Evolutionary conservation across 192 early-diverging fungal species (phyloP).

Genomic region (Dissophora ornata): DNA sequence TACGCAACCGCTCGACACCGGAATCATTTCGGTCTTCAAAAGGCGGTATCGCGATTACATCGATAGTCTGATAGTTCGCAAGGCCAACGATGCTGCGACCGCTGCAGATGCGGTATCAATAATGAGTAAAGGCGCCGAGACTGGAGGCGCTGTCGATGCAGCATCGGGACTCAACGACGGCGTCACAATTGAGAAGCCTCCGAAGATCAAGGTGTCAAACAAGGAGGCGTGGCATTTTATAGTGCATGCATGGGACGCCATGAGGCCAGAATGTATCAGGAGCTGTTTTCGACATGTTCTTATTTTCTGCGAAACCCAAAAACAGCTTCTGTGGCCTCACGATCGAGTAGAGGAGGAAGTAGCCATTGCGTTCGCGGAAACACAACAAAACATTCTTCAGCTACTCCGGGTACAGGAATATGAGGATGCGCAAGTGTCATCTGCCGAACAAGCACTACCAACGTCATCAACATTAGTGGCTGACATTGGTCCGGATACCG

Average conservation of each 20-base stretch:
- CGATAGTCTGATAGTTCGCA: neutral
- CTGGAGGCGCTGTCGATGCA: neutral
- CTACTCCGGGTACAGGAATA: neutral
- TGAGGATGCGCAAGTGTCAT: neutral
- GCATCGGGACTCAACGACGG: too few relatives aligned
- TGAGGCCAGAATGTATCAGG: conserved; percentile 1
- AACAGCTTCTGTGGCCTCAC: neutral
- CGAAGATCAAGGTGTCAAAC: neutral
- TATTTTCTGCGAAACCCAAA: conserved; percentile 1
- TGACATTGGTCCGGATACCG: neutral
- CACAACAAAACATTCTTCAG: neutral
- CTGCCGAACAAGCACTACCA: neutral
- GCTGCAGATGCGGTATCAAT: neutral
- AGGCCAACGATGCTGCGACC: neutral
- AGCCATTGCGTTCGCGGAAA: neutral
- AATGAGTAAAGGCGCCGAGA: neutral
- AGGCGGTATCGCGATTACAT: neutral
- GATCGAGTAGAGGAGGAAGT: neutral
- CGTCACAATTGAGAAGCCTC: too few relatives aligned
- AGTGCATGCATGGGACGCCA: neutral
- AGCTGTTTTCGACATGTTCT: conserved; percentile 5
- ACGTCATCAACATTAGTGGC: neutral
- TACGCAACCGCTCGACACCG: too few relatives aligned
- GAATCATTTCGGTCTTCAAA: conserved; percentile 9
- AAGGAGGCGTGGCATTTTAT: conserved; percentile 4